These are phyloP conservation scores for Suhomyces ambrosiae DNA, from an alignment of 1,139 yeast genomes.

Conservation along the genomic window DNA sequence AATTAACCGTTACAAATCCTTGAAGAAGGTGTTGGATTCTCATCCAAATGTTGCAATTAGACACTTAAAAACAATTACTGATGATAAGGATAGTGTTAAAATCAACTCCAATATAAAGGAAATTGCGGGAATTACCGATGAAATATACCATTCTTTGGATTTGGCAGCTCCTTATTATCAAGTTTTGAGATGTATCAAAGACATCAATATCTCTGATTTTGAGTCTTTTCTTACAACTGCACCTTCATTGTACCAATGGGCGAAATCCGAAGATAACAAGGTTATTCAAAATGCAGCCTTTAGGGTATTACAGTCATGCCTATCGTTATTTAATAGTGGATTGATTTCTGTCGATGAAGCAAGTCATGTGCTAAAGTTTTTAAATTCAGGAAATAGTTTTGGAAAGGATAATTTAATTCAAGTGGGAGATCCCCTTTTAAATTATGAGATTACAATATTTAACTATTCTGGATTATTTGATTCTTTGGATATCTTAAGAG, in stretches of 20 bases:
- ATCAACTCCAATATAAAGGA: constrained; percentile 14
- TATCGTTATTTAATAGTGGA: constrained; percentile 14
- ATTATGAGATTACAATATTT: constrained; percentile 13
- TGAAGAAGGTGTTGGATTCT: constrained; percentile 24
- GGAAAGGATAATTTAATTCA: constrained; percentile 6
- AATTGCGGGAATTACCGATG: constrained; percentile 12
- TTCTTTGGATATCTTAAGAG: constrained; percentile 8
- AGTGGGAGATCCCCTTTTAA: constrained; percentile 6
- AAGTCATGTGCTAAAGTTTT: constrained; percentile 2
- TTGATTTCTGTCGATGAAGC: constrained; percentile 7
- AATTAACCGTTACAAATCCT: constrained; percentile 28
- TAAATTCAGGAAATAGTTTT: constrained; percentile 7
- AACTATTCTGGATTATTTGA: constrained; percentile 11
- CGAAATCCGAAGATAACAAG: constrained; percentile 5
- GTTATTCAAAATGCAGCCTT: constrained; percentile 8
- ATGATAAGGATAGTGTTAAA: constrained; percentile 10
- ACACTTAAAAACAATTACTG: constrained; percentile 11
- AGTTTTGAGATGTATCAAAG: constrained; percentile 11
- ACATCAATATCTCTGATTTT: constrained; percentile 10
- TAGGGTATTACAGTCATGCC: constrained; percentile 10
- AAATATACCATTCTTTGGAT: constrained; percentile 5
- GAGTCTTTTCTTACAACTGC: constrained; percentile 12
- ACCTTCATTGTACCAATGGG: constrained; percentile 10
- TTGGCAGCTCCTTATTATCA: constrained; percentile 13
- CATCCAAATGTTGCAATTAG: constrained; percentile 16